Evolutionary conservation across 202 grass and related monocot species (phyloP), one percentile per base, ranked within the genome.

Genomic region (Panicum hallii): DNA sequence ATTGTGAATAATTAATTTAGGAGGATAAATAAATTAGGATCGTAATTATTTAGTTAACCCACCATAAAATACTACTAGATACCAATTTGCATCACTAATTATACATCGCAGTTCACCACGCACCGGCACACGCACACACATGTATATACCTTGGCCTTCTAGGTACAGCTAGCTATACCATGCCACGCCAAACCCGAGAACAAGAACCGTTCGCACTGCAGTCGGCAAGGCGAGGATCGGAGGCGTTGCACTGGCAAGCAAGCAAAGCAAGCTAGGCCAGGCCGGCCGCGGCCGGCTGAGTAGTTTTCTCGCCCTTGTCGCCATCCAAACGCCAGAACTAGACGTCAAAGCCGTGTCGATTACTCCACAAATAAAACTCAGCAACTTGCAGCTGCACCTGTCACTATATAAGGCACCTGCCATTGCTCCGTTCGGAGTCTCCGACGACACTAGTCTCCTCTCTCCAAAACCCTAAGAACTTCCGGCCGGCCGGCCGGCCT

Each of bases 221-320:
- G 50, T 73, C 32, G n/a, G 56, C 56, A 23, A 60, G 17, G 53
- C 26, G 26, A 26, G 26, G 26, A 26, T 26, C 26, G 53, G 54
- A n/a, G 56, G 56, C 56, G 26, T 26, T 9, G 20, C 2, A 20
- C 0, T 20, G 20, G 7, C 19, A 22, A 30, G 15, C 45, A 30
- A 15, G 47, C 60, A 7, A 22, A 30, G 15, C 45, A 30, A 15
- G 47, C 60, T 14, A 54, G n/a, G 50, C 53, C 85, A 80, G 87
- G 87, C 87, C 87, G 70, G 78, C 72, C 16, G 11, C 85, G 86
- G 87, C 82, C 87, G 82, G 77, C 72, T 38, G 47, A 84, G 6
- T 79, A 66, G 23, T 83, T 78, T 88, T 65, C 7, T 11, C 32
- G 30, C 36, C 10, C 15, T 32, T 30, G 57, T 65, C 60, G 2